Conservation (phyloP, 2,329 filamentous ascomycete species). For the Ophiostoma sp. region DNA sequence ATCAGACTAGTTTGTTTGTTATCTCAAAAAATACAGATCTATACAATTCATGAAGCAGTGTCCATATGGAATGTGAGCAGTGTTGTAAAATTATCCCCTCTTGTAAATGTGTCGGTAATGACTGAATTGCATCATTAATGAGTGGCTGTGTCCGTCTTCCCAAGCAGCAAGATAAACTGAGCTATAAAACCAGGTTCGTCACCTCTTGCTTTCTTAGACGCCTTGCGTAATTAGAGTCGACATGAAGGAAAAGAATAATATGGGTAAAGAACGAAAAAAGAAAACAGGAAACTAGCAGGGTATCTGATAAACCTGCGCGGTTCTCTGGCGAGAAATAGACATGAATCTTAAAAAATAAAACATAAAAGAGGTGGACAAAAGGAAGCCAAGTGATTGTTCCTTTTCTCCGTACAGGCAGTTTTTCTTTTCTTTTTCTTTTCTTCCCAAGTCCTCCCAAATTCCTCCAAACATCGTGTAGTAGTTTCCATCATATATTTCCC, state of each 20-base stretch:
- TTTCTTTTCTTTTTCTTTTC: background rate
- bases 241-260: background rate
- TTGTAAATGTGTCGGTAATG: background rate
- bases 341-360: background rate
- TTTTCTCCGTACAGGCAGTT: background rate
- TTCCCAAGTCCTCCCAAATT: background rate
- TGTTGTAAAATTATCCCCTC: background rate
- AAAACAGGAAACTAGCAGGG: constrained; percentile 6
- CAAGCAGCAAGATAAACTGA: background rate
- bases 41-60: background rate
- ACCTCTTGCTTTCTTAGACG: background rate
- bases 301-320: background rate
- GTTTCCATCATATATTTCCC: background rate
- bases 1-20: background rate
- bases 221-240: background rate
- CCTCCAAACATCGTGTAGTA: background rate
- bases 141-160: background rate
- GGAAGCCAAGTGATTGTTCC: background rate
- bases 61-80: no score
- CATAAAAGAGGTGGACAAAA: background rate
- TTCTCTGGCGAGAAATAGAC: constrained; percentile 16
- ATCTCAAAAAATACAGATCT: background rate
- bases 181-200: background rate
- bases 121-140: background rate
- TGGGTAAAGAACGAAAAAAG: no score